Percentiles rank a stretch among this genome's conserved stretches.
Conservation (phyloP, 495 filamentous ascomycete genomes). For the Glarea lozoyensis region DNA sequence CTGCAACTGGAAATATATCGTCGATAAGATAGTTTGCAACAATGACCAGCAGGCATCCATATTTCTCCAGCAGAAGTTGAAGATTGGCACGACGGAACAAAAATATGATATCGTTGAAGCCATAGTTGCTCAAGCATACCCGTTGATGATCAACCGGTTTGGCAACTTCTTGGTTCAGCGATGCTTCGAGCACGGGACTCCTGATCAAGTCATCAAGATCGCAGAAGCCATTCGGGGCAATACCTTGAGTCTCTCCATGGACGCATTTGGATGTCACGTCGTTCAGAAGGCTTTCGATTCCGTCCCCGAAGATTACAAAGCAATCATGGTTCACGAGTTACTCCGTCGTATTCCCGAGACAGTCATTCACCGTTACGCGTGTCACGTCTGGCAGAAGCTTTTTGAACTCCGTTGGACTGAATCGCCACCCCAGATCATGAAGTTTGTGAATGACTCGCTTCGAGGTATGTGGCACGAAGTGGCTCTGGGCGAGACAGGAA, state of each 20-base stretch:
- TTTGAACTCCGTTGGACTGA: constrained; percentile 95
- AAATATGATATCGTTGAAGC: constrained; percentile 96
- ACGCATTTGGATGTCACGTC: constrained; percentile 96
- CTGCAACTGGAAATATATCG: constrained; percentile 99
- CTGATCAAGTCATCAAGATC: constrained; percentile 90
- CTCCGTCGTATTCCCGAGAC: constrained; percentile 94
- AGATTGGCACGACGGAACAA: constrained; percentile 89
- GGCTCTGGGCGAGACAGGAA: constrained; percentile 91
- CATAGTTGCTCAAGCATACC: constrained; percentile 92
- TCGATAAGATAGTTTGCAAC: constrained; percentile 98
- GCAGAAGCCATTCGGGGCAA: constrained; percentile 92
- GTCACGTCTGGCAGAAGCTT: constrained; percentile 99
- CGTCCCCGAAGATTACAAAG: constrained; percentile 95
- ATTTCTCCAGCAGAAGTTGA: constrained; percentile 97
- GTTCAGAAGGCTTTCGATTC: constrained; percentile 97
- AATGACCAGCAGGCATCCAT: constrained; percentile 99
- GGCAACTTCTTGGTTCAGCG: constrained; percentile 98
- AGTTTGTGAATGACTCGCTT: constrained; percentile 91
- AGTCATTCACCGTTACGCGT: constrained; percentile 95
- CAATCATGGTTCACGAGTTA: constrained; percentile 94
- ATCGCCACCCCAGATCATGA: constrained; percentile 96
- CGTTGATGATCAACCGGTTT: constrained; percentile 93
- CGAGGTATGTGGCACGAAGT: constrained; percentile 99
- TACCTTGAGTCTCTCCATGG: constrained; percentile 91
- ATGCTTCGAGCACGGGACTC: constrained; percentile 96